These are phyloP conservation scores for Aspergillus persii DNA, from an alignment of 2,329 filamentous ascomycete genomes.

Conservation along the genomic window DNA sequence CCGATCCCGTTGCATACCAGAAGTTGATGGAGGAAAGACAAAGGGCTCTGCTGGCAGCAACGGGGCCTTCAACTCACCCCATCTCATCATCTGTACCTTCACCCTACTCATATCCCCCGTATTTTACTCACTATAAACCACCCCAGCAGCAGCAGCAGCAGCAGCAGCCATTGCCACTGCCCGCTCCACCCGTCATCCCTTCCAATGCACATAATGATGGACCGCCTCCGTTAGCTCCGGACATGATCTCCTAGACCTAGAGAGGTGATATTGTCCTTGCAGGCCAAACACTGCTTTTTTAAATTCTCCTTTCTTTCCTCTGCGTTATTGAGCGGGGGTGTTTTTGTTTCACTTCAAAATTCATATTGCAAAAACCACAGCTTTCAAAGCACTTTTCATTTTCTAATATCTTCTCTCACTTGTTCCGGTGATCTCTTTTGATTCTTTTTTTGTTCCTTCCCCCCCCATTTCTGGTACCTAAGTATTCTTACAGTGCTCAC, in stretches of 20 bases:
- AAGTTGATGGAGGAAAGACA: slow-evolving; percentile 21
- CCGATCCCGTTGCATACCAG: slow-evolving; percentile 35
- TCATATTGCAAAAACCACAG: too few relatives aligned
- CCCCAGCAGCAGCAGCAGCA: not conserved
- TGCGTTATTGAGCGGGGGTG: too few relatives aligned
- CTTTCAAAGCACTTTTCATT: too few relatives aligned
- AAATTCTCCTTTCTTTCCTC: too few relatives aligned
- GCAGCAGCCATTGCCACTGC: not conserved
- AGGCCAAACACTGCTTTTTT: too few relatives aligned
- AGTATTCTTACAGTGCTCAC: too few relatives aligned
- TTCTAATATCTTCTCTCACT: too few relatives aligned
- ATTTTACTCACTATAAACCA: not conserved
- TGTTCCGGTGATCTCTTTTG: too few relatives aligned
- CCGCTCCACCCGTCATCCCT: not conserved
- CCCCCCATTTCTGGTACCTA: too few relatives aligned
- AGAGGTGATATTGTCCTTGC: not conserved
- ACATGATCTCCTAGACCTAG: slow-evolving; percentile 16
- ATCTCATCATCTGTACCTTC: not conserved
- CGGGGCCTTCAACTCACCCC: not conserved
- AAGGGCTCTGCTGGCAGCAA: not conserved
- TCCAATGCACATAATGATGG: slow-evolving; percentile 13
- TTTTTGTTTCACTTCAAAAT: too few relatives aligned
- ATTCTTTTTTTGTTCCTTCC: too few relatives aligned
- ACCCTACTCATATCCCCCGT: not conserved
- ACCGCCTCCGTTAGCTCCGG: slow-evolving; percentile 23